Conservation (phyloP, 768 basidiomycete species). For the Obba rivulosa region DNA sequence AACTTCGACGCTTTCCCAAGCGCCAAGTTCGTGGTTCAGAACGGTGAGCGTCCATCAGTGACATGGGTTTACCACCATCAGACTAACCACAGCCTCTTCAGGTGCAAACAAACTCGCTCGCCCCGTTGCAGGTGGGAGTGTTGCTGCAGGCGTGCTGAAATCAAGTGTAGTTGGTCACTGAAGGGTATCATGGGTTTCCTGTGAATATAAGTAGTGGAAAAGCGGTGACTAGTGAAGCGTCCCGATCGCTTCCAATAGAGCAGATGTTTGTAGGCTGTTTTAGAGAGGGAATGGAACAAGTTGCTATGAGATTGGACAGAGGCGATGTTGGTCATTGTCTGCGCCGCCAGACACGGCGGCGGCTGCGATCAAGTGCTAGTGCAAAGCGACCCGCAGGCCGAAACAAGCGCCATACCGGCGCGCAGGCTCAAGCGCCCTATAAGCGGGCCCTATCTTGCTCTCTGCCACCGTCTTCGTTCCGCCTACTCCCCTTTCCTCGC, state of each 20-base stretch:
- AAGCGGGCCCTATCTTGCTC: neutral
- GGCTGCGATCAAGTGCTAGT: too few relatives aligned
- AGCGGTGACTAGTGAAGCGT: too few relatives aligned
- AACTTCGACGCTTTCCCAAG: slow-evolving; percentile 42
- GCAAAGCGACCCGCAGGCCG: too few relatives aligned
- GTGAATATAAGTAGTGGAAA: too few relatives aligned
- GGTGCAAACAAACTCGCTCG: slow-evolving; percentile 43
- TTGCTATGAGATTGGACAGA: too few relatives aligned
- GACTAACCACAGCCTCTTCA: slow-evolving; percentile 3
- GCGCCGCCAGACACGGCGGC: too few relatives aligned
- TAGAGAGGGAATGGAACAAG: too few relatives aligned
- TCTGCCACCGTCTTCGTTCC: neutral
- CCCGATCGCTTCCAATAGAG: too few relatives aligned
- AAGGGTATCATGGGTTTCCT: too few relatives aligned
- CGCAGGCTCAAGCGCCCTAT: too few relatives aligned
- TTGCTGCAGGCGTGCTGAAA: slow-evolving; percentile 41
- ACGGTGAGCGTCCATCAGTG: slow-evolving; percentile 8
- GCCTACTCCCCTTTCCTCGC: neutral
- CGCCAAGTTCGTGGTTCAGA: slow-evolving; percentile 37
- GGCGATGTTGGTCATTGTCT: too few relatives aligned
- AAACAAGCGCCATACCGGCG: neutral
- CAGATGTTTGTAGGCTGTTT: too few relatives aligned
- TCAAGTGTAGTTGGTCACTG: neutral
- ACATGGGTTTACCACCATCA: neutral
- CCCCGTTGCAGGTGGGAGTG: slow-evolving; percentile 43